Percentiles rank a stretch among this genome's conserved stretches.
Conservation (phyloP, 208 protist species). For the Crithidia sp. region DNA sequence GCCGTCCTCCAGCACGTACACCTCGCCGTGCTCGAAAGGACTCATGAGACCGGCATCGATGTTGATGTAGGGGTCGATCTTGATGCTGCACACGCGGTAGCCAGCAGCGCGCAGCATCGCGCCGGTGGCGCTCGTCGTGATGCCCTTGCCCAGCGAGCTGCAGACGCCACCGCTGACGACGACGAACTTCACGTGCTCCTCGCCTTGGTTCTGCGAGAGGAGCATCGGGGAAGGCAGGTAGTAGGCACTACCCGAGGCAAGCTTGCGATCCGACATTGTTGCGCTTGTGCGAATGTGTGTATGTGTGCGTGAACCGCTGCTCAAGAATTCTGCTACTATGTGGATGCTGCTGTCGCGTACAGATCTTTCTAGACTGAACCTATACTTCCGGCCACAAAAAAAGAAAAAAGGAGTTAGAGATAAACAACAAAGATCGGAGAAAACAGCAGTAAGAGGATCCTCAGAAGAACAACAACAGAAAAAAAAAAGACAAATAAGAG, state of each 20-base stretch:
- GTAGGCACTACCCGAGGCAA: slow-evolving; percentile 68
- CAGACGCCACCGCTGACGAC: slow-evolving; percentile 99
- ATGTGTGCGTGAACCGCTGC: neutral
- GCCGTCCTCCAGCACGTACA: slow-evolving; percentile 99
- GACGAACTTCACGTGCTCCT: slow-evolving; percentile 92
- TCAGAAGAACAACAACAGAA: too few relatives aligned
- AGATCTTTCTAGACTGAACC: neutral
- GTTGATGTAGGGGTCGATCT: slow-evolving; percentile 99
- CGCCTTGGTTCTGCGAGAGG: slow-evolving; percentile 40
- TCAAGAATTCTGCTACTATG: too few relatives aligned
- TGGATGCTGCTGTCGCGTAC: too few relatives aligned
- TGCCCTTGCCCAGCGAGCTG: slow-evolving; percentile 98
- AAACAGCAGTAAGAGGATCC: too few relatives aligned
- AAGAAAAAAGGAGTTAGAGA: neutral
- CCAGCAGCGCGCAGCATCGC: slow-evolving; percentile 88
- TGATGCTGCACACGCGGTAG: slow-evolving; percentile 96
- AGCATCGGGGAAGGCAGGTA: slow-evolving; percentile 84
- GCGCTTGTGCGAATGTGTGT: neutral
- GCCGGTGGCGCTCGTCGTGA: slow-evolving; percentile 86
- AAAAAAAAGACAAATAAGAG: too few relatives aligned
- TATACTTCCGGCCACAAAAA: neutral
- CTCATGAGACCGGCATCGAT: slow-evolving; percentile 95
- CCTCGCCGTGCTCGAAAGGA: slow-evolving; percentile 98
- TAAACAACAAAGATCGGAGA: neutral
- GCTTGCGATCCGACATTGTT: slow-evolving; percentile 50